A percentile compares a stretch with the other conserved stretches of the same genome.
Evolutionary conservation across 164 flowering plant species (phyloP).

Genomic region (Magnolia changhungtana): DNA sequence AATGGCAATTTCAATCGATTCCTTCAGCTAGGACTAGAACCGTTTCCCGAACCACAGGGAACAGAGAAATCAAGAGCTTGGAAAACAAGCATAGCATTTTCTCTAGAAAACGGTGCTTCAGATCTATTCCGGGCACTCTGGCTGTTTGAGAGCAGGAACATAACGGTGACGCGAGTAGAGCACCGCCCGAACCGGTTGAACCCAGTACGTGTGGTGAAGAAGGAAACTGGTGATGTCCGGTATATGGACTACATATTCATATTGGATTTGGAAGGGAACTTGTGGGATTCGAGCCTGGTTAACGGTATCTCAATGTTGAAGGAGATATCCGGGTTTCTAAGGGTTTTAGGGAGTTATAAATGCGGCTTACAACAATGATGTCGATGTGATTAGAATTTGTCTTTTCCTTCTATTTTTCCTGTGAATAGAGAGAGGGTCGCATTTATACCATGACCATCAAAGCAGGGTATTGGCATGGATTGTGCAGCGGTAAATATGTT

Average conservation of each 20-base stretch:
- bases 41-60: neutral
- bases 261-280: slow-evolving; percentile 20
- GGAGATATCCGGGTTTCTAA: slow-evolving; percentile 19
- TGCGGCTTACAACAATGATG: neutral
- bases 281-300: slow-evolving; percentile 7
- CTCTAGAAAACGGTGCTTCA: slow-evolving; percentile 24
- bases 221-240: neutral
- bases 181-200: slow-evolving; percentile 27
- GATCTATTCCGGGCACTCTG: slow-evolving; percentile 23
- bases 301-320: slow-evolving; percentile 12
- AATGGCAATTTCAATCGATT: slow-evolving; percentile 13
- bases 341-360: slow-evolving; percentile 26
- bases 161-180: slow-evolving; percentile 22
- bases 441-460: too few species aligned
- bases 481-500: neutral
- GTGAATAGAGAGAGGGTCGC: too few species aligned
- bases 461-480: neutral
- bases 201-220: slow-evolving; percentile 14
- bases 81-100: slow-evolving; percentile 29
- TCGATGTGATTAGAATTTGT: neutral
- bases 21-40: slow-evolving; percentile 17
- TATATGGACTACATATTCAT: slow-evolving; percentile 27
- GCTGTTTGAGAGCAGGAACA: slow-evolving; percentile 18
- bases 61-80: neutral
- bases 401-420: neutral